These are phyloP conservation scores for Boletus tomentosulus DNA, from an alignment of 768 basidiomycete species.

Conservation along the genomic window DNA sequence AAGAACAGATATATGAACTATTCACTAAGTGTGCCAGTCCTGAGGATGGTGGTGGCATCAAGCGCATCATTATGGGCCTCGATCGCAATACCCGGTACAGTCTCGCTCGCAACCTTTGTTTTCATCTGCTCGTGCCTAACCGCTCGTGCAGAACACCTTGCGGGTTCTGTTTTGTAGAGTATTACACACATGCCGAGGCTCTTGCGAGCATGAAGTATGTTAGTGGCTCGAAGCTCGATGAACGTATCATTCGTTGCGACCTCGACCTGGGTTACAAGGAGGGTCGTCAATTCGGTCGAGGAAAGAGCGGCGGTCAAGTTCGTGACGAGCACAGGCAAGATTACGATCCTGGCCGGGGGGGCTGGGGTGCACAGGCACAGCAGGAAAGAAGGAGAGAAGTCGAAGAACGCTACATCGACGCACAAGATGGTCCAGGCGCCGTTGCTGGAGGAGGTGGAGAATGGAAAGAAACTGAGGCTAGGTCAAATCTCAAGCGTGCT, in stretches of 20 bases:
- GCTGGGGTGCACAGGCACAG: slow-evolving; percentile 89
- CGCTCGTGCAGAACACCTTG: slow-evolving; percentile 68
- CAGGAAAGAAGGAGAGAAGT: slow-evolving; percentile 75
- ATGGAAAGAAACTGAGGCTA: slow-evolving; percentile 67
- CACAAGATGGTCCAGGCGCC: slow-evolving; percentile 72
- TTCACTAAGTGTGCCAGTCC: slow-evolving; percentile 87
- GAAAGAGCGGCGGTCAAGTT: slow-evolving; percentile 95
- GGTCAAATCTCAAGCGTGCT: slow-evolving; percentile 55
- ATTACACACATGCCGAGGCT: slow-evolving; percentile 92
- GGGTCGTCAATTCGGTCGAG: slow-evolving; percentile 94
- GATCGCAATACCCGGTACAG: slow-evolving; percentile 81
- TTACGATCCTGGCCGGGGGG: slow-evolving; percentile 94
- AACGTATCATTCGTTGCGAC: slow-evolving; percentile 97
- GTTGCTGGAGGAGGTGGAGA: slow-evolving; percentile 83
- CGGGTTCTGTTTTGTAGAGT: slow-evolving; percentile 95
- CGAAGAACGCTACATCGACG: slow-evolving; percentile 83
- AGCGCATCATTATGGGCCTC: slow-evolving; percentile 92
- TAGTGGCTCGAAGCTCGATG: slow-evolving; percentile 97
- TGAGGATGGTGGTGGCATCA: slow-evolving; percentile 86
- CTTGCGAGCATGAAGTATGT: slow-evolving; percentile 90
- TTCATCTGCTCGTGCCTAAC: slow-evolving; percentile 3
- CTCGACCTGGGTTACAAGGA: slow-evolving; percentile 95
- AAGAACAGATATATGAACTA: slow-evolving; percentile 93
- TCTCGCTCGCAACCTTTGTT: neutral
- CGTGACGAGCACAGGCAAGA: slow-evolving; percentile 96